These are phyloP conservation scores for Raphanus hybrid DNA, from an alignment of 441 rosid species.

Conservation along the genomic window DNA sequence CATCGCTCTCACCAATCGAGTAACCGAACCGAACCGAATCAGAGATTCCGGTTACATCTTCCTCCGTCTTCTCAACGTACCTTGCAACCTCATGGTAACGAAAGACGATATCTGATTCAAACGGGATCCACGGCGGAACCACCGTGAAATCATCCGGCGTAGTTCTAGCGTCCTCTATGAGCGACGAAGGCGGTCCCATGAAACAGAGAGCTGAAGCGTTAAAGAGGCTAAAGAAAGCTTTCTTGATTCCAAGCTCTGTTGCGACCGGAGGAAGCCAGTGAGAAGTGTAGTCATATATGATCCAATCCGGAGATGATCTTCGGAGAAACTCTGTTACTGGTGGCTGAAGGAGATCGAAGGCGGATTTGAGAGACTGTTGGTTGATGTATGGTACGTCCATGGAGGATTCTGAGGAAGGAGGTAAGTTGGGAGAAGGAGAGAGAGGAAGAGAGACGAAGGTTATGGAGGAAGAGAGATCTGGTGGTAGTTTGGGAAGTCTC, in stretches of 20 bases:
- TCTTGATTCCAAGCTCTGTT: slow-evolving; percentile 39
- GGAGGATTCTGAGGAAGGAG: slow-evolving; percentile 46
- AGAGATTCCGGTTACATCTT: slow-evolving; percentile 49
- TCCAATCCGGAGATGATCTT: slow-evolving; percentile 42
- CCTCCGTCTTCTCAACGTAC: slow-evolving; percentile 52
- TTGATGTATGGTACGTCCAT: slow-evolving; percentile 47
- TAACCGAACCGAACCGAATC: slow-evolving; percentile 58
- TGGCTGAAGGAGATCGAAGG: slow-evolving; percentile 47
- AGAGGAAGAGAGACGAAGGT: slow-evolving; percentile 42
- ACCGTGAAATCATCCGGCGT: slow-evolving; percentile 63
- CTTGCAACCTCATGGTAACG: slow-evolving; percentile 55
- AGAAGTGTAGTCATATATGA: slow-evolving; percentile 53
- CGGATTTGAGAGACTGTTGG: slow-evolving; percentile 49
- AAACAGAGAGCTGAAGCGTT: slow-evolving; percentile 39
- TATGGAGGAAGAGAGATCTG: slow-evolving; percentile 38
- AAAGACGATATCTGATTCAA: slow-evolving; percentile 50
- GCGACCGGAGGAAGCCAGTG: slow-evolving; percentile 51
- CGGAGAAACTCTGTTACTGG: slow-evolving; percentile 41
- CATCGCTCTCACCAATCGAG: slow-evolving; percentile 49
- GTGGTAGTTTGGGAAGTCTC: slow-evolving; percentile 5
- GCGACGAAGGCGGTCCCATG: slow-evolving; percentile 31
- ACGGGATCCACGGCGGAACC: slow-evolving; percentile 66
- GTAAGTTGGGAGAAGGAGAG: slow-evolving; percentile 38
- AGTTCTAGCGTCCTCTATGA: slow-evolving; percentile 29
- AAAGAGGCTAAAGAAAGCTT: slow-evolving; percentile 45